Conservation (phyloP, 2,329 filamentous ascomycete genomes). For the Coniella vitis region DNA sequence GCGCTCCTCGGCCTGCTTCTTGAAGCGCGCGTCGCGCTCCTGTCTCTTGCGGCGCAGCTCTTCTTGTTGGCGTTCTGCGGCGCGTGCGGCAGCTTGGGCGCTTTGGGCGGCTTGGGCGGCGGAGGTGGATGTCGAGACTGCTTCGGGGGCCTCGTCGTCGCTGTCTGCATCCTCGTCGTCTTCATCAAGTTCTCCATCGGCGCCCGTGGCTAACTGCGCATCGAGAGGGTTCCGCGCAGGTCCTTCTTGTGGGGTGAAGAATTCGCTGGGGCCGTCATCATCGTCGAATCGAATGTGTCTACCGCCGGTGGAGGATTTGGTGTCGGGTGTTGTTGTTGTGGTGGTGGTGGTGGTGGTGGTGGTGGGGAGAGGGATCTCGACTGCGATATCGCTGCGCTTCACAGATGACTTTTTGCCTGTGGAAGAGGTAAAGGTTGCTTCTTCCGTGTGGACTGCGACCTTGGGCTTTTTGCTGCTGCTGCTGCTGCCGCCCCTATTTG, state of each 20-base stretch:
- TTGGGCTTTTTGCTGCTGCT: constrained; percentile 17
- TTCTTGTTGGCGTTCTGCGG: constrained; percentile 43
- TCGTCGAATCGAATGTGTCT: constrained; percentile 26
- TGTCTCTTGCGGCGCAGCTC: constrained; percentile 49
- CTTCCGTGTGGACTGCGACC: constrained; percentile 19
- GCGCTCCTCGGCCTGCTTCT: constrained; percentile 46
- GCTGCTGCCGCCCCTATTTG: background rate
- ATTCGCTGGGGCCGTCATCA: constrained; percentile 20
- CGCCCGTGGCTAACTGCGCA: constrained; percentile 15
- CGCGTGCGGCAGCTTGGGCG: constrained; percentile 40
- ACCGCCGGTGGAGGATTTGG: background rate
- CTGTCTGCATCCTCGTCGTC: constrained; percentile 32
- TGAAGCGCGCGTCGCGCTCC: constrained; percentile 46
- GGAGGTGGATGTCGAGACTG: constrained; percentile 43
- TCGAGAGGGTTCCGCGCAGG: constrained; percentile 21
- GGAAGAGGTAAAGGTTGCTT: constrained; percentile 9
- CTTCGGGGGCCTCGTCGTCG: constrained; percentile 52
- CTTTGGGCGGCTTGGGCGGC: constrained; percentile 40
- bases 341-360: constrained; percentile 21
- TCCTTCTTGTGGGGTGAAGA: constrained; percentile 25
- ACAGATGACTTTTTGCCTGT: constrained; percentile 14
- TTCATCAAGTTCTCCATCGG: constrained; percentile 19
- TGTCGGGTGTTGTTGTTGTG: background rate
- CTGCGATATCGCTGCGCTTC: constrained; percentile 14
- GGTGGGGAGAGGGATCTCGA: constrained; percentile 13